Percentiles rank a stretch among this genome's conserved stretches.
These are phyloP conservation scores for Rutidosis leptorrhynchoides DNA, from an alignment of 129 eudicot species.

Conservation along the genomic window DNA sequence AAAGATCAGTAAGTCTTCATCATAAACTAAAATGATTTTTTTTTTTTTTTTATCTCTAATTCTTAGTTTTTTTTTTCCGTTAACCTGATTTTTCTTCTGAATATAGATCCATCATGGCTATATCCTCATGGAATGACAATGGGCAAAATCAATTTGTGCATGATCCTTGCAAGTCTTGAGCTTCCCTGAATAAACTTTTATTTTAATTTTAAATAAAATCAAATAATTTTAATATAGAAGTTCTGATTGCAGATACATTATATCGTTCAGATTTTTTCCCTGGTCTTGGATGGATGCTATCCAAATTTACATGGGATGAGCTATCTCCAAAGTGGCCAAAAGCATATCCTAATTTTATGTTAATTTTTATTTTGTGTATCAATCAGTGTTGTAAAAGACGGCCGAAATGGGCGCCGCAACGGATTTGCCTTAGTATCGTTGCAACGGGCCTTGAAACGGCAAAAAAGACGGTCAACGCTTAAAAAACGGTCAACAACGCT, in stretches of 20 bases:
- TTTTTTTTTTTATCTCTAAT: not conserved
- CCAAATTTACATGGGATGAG: constrained; percentile 89
- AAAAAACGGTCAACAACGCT: too few relatives aligned
- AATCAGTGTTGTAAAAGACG: too few relatives aligned
- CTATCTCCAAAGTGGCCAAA: constrained; percentile 98
- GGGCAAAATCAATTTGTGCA: constrained; percentile 95
- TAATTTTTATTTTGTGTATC: constrained; percentile 18
- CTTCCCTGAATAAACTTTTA: not conserved
- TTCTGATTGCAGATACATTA: constrained; percentile 55
- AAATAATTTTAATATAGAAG: not conserved
- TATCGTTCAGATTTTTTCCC: constrained; percentile 98
- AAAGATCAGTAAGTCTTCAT: constrained; percentile 61
- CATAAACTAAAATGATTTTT: constrained; percentile 4
- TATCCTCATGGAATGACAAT: constrained; percentile 98
- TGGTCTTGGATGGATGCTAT: constrained; percentile 99
- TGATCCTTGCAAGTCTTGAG: constrained; percentile 80
- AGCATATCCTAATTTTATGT: constrained; percentile 91
- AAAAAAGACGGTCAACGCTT: too few relatives aligned
- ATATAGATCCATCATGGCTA: constrained; percentile 69
- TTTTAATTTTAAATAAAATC: not conserved
- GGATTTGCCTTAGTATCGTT: too few relatives aligned
- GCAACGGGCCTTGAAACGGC: too few relatives aligned
- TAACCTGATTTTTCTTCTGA: not conserved
- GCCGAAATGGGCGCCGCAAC: too few relatives aligned
- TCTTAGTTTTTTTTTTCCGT: not conserved